Evolutionary conservation across 148 eudicot species (phyloP).

Genomic region (Spergularia bocconei): DNA sequence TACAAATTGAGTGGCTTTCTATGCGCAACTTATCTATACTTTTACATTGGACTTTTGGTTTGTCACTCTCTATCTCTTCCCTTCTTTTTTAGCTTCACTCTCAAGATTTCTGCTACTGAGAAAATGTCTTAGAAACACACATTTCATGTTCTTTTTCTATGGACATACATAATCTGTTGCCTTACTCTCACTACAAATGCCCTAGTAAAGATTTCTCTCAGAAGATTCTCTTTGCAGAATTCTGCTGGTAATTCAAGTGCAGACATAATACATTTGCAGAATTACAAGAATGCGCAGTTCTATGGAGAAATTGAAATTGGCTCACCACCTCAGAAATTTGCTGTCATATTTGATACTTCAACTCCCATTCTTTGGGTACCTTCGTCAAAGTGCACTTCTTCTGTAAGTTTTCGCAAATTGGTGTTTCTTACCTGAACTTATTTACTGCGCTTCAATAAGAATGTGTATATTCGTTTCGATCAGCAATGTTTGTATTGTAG

Average conservation of each 20-base stretch:
- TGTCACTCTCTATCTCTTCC: neutral
- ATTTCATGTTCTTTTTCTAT: slow-evolving; percentile 34
- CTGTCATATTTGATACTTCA: slow-evolving; percentile 79
- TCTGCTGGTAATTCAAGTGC: slow-evolving; percentile 28
- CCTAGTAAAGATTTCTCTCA: slow-evolving; percentile 47
- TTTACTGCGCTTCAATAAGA: no score
- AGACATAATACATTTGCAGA: slow-evolving; percentile 53
- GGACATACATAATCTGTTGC: slow-evolving; percentile 32
- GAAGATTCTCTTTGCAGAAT: slow-evolving; percentile 38
- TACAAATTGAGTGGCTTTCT: neutral
- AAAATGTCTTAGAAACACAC: slow-evolving; percentile 41
- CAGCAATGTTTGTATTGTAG: slow-evolving; percentile 29
- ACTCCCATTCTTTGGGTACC: slow-evolving; percentile 80
- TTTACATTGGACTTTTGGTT: neutral
- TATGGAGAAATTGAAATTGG: slow-evolving; percentile 79
- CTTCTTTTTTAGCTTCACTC: neutral
- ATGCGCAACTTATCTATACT: slow-evolving; percentile 9
- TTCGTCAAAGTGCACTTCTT: slow-evolving; percentile 67
- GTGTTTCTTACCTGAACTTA: no score
- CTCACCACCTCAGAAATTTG: slow-evolving; percentile 74
- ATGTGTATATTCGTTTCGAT: no score
- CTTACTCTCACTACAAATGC: slow-evolving; percentile 44
- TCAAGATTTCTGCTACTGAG: neutral
- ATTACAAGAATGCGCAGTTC: slow-evolving; percentile 80
- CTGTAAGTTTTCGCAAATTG: slow-evolving; percentile 34